Evolutionary conservation across 768 basidiomycete genomes (phyloP).

Genomic region (Sarcomyxa edulis): DNA sequence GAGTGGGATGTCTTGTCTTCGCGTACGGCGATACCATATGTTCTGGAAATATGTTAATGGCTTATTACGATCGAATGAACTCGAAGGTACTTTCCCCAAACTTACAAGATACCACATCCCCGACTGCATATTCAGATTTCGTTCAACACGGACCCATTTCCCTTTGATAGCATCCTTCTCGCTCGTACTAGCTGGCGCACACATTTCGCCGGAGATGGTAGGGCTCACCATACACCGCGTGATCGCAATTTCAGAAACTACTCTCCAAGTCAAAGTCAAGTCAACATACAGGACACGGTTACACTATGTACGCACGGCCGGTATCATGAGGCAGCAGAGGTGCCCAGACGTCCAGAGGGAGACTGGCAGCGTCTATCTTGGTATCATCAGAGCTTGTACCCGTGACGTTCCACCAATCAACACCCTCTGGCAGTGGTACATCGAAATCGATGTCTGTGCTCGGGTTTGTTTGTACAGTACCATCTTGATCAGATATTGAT

Average conservation of each 20-base stretch:
- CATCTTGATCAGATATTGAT: conserved; percentile 9
- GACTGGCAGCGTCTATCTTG: conserved; percentile 52
- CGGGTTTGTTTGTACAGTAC: too few relatives aligned
- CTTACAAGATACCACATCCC: conserved; percentile 60
- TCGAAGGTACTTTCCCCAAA: too few relatives aligned
- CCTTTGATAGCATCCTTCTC: conserved; percentile 74
- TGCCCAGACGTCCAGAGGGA: conserved; percentile 79
- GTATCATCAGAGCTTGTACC: conserved; percentile 25
- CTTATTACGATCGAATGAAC: conserved; percentile 4
- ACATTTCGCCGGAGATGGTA: conserved; percentile 48
- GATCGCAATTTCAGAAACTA: conserved; percentile 81
- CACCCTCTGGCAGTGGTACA: conserved; percentile 22
- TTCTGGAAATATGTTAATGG: conserved; percentile 26
- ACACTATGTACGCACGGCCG: conserved; percentile 46
- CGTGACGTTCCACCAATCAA: conserved; percentile 72
- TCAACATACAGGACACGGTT: neutral
- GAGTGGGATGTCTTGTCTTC: conserved; percentile 75
- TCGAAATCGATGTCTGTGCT: too few relatives aligned
- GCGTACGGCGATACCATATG: conserved; percentile 82
- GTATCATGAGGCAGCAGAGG: conserved; percentile 73
- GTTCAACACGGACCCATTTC: conserved; percentile 86
- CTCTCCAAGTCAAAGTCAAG: conserved; percentile 6
- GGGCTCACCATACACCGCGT: conserved; percentile 65
- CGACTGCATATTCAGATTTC: conserved; percentile 68
- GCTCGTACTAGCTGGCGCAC: conserved; percentile 60